phyloP scores from a whole-genome alignment of 345 rosid species.

The Pelargonium nanum region DNA sequence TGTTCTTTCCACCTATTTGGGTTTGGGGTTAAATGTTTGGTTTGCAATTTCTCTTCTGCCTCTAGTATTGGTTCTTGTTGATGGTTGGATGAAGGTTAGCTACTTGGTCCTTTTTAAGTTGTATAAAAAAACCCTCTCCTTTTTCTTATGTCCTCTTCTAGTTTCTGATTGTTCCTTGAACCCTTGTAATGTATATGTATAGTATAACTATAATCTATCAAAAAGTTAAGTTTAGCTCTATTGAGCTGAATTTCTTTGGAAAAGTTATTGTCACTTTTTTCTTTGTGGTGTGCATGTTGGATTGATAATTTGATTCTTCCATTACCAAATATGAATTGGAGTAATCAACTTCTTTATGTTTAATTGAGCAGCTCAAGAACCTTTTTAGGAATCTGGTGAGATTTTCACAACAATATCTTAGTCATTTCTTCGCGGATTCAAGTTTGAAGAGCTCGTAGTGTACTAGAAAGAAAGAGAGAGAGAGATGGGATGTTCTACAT shows the following conservation, averaged over 20 bases:
- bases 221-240: not conserved
- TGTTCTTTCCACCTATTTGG: too few relatives aligned
- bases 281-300: not conserved
- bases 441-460: slow-evolving; percentile 17
- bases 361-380: slow-evolving; percentile 19
- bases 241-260: not conserved
- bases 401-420: slow-evolving; percentile 6
- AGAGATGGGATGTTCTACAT: slow-evolving; percentile 90
- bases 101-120: too few relatives aligned
- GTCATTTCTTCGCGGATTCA: slow-evolving; percentile 19
- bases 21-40: too few relatives aligned
- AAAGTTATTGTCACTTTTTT: not conserved
- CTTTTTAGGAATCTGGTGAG: slow-evolving; percentile 32
- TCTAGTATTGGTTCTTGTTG: too few relatives aligned
- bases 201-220: too few relatives aligned
- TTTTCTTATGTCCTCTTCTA: too few relatives aligned
- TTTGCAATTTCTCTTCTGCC: too few relatives aligned
- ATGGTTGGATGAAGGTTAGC: too few relatives aligned
- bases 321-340: not conserved
- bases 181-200: not conserved
- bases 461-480: slow-evolving; percentile 5
- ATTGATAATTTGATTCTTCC: slow-evolving; percentile 4
- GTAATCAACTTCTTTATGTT: slow-evolving; percentile 9
- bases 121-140: too few relatives aligned
- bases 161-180: not conserved